Evolutionary conservation across 2,329 filamentous ascomycete genomes (phyloP), one percentile per base, ranked within the genome.

Genomic region (Penicillium palitans): DNA sequence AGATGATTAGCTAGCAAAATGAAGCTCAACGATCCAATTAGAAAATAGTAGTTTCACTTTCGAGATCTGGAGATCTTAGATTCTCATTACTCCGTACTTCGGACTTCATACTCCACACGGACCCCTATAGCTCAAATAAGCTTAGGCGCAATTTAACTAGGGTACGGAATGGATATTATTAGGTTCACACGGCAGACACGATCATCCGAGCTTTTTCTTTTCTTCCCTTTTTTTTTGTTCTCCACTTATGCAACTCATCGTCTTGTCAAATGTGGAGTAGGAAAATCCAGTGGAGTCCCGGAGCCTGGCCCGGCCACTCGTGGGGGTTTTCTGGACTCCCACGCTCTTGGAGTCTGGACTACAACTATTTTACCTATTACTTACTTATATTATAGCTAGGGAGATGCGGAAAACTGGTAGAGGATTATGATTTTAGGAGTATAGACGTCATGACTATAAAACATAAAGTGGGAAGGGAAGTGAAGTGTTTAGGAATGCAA

Each of bases 261-360:
- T 53, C 27, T 47, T 24, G 47, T 50, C 31, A 31, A 19, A 52
- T 6, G 21, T 31, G 3, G 25, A 50, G 31, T 2, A 6, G 33
- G 10, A n/a, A 29, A 31, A 24, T n/a, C 7, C 5, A 29, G 44
- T 57, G 57, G 55, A 47, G 40, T 25, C 41, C 47, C 31, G 54
- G 45, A 21, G 12, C 13, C 25, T 46, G n/a, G 31, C 37, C 60
- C 50, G 55, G 46, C 58, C 52, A 60, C 44, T 58, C 46, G 52
- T 19, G 44, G 37, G 12, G n/a, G 10, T 10, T 31, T 1, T 24
- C 6, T 12, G 4, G 48, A 31, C 29, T 44, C 19, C 27, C 27
- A 29, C 17, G 4, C 10, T 40, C 15, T 9, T 7, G 6, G 6
- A 25, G 29, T 25, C 40, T 39, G 7, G 31, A 27, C 29, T 31